Conservation (phyloP, 1,284 basidiomycete species). For the Trichosporon sp. region DNA sequence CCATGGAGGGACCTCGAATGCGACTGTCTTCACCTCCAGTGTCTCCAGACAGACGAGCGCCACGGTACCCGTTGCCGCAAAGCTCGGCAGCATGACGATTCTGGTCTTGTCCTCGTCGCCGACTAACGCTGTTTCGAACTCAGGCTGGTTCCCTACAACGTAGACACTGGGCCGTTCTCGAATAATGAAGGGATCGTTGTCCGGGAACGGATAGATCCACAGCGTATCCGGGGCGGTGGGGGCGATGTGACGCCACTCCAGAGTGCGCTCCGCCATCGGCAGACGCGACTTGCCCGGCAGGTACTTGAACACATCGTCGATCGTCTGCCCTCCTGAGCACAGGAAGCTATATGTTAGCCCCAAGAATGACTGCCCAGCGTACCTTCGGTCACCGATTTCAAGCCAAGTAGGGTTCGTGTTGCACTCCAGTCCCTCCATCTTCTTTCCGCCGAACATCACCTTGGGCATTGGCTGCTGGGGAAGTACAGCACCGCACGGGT, state of each 20-base stretch:
- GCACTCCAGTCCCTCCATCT: slow-evolving; percentile 62
- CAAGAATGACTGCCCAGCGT: slow-evolving; percentile 43
- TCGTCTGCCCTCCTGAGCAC: slow-evolving; percentile 80
- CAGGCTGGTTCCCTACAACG: slow-evolving; percentile 85
- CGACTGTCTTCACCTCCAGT: slow-evolving; percentile 53
- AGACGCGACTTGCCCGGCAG: slow-evolving; percentile 54
- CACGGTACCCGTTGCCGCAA: slow-evolving; percentile 62
- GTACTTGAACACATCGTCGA: slow-evolving; percentile 96
- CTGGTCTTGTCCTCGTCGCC: slow-evolving; percentile 54
- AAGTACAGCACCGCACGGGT: slow-evolving; percentile 81
- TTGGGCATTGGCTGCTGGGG: slow-evolving; percentile 92
- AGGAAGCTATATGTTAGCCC: slow-evolving; percentile 60
- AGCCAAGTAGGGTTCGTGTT: slow-evolving; percentile 91
- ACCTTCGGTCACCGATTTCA: slow-evolving; percentile 53
- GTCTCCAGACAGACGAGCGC: slow-evolving; percentile 61
- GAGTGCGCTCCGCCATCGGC: slow-evolving; percentile 68
- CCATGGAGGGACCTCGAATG: slow-evolving; percentile 48
- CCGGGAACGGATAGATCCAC: slow-evolving; percentile 92
- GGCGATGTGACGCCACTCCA: slow-evolving; percentile 92
- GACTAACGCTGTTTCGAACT: slow-evolving; percentile 69
- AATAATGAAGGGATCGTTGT: slow-evolving; percentile 85
- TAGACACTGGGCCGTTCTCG: slow-evolving; percentile 80
- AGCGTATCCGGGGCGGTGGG: slow-evolving; percentile 98
- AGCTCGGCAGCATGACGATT: slow-evolving; percentile 77
- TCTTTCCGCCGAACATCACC: slow-evolving; percentile 75